These are phyloP conservation scores for Cercospora sojina DNA, from an alignment of 2,329 filamentous ascomycete species.

Conservation along the genomic window DNA sequence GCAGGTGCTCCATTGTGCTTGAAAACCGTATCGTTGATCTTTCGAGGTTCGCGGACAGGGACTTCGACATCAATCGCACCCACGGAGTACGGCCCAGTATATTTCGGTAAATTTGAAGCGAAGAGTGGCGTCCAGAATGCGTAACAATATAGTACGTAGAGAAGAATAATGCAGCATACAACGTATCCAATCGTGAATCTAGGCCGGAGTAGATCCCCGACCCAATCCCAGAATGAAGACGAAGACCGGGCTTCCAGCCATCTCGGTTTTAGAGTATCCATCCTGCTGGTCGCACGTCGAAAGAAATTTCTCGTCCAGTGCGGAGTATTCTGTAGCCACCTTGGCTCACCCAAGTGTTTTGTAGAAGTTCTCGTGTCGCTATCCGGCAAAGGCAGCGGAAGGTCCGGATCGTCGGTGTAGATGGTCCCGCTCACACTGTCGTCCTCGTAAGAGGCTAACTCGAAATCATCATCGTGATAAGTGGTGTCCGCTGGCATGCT, in stretches of 20 bases:
- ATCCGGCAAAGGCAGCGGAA: conserved; percentile 13
- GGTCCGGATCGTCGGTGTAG: conserved; percentile 21
- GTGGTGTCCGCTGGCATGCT: conserved; percentile 9
- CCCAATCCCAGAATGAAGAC: conserved; percentile 8
- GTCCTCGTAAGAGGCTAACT: conserved; percentile 21
- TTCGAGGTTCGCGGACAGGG: conserved; percentile 31
- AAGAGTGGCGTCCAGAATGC: conserved; percentile 43
- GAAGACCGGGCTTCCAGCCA: conserved; percentile 18
- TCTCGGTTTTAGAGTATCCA: conserved; percentile 20
- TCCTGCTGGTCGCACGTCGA: conserved; percentile 13
- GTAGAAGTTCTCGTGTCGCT: neutral
- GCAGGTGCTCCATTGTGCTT: conserved; percentile 40
- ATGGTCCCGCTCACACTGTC: neutral
- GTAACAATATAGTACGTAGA: conserved; percentile 41
- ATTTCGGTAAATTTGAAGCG: conserved; percentile 41
- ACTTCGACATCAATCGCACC: conserved; percentile 44
- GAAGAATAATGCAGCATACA: conserved; percentile 11
- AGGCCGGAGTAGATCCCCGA: conserved; percentile 9
- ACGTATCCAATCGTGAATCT: conserved; percentile 20
- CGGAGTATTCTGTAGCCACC: conserved; percentile 20
- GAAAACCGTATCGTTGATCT: conserved; percentile 38
- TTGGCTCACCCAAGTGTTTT: conserved; percentile 2
- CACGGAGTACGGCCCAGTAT: conserved; percentile 44
- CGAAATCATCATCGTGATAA: conserved; percentile 22
- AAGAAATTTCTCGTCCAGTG: conserved; percentile 18